phyloP scores from a whole-genome alignment of 108 stramenopile species.

The Skeletonema potamos region DNA sequence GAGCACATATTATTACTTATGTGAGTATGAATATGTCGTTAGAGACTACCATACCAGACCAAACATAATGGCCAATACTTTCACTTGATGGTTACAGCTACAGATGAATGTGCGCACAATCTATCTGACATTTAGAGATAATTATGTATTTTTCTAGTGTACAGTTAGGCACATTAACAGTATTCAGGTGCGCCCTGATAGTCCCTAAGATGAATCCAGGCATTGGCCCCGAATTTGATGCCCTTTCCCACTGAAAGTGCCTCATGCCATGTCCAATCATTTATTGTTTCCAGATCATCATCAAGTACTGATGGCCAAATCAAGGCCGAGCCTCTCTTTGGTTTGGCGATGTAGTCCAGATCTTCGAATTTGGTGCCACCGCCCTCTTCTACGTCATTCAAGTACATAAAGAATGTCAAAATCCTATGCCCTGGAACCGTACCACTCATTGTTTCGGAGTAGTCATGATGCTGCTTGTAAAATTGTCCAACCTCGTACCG shows the following conservation, averaged over 20 bases:
- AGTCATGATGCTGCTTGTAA: slow-evolving; percentile 53
- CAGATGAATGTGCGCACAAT: no score
- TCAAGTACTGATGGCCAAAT: slow-evolving; percentile 62
- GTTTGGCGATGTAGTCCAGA: slow-evolving; percentile 28
- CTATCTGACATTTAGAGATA: no score
- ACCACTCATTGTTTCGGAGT: neutral
- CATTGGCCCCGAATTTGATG: slow-evolving; percentile 80
- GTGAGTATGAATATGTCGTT: no score
- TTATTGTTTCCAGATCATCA: slow-evolving; percentile 20
- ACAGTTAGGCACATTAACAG: no score
- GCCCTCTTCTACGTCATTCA: slow-evolving; percentile 61
- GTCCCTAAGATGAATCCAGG: slow-evolving; percentile 61
- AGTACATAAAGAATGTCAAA: slow-evolving; percentile 63
- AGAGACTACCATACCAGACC: no score
- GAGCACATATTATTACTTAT: no score
- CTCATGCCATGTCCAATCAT: slow-evolving; percentile 59
- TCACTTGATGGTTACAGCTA: no score
- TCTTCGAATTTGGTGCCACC: slow-evolving; percentile 57
- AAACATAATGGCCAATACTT: no score
- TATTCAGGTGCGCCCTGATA: slow-evolving; percentile 26
- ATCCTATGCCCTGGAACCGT: slow-evolving; percentile 49
- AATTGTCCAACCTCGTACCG: slow-evolving; percentile 51
- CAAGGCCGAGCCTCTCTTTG: slow-evolving; percentile 50
- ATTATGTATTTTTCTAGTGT: no score
- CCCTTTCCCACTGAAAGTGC: slow-evolving; percentile 74